Evolutionary conservation across 352 stramenopile species (phyloP).

Genomic region (Phytophthora meadii): DNA sequence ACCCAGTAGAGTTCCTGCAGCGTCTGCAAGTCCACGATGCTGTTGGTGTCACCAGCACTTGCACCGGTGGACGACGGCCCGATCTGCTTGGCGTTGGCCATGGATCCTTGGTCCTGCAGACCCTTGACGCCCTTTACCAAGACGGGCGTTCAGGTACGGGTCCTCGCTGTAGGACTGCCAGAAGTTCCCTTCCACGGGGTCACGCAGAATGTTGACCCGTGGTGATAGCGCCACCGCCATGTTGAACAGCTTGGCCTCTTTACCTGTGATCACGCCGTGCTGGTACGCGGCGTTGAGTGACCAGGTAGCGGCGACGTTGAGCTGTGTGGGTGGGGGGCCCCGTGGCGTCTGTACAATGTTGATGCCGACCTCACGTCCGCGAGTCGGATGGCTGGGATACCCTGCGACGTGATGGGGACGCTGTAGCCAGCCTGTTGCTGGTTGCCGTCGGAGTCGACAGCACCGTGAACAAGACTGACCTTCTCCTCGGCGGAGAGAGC

Average conservation of each 20-base stretch:
- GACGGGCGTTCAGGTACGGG: constrained; percentile 38
- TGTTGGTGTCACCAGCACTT: constrained; percentile 31
- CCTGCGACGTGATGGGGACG: constrained; percentile 27
- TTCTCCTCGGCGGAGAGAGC: constrained; percentile 36
- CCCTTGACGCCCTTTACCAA: constrained; percentile 33
- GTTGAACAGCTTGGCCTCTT: constrained; percentile 43
- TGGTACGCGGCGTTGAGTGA: constrained; percentile 36
- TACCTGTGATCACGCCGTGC: constrained; percentile 39
- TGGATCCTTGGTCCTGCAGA: constrained; percentile 35
- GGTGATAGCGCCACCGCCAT: constrained; percentile 33
- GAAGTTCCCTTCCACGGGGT: constrained; percentile 32
- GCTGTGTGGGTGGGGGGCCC: constrained; percentile 30
- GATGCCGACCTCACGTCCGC: constrained; percentile 37
- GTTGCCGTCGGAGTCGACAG: constrained; percentile 30
- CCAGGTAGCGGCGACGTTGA: constrained; percentile 41
- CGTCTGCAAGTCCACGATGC: constrained; percentile 36
- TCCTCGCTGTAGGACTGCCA: constrained; percentile 48
- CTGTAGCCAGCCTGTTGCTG: constrained; percentile 42
- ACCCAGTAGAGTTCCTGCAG: constrained; percentile 42
- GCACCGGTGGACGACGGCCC: constrained; percentile 34
- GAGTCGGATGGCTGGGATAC: constrained; percentile 33
- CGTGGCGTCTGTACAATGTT: constrained; percentile 41
- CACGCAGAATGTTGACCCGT: constrained; percentile 42
- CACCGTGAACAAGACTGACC: constrained; percentile 36
- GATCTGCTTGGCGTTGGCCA: constrained; percentile 45